Percentiles rank a stretch among this genome's conserved stretches.
Evolutionary conservation across 2,329 filamentous ascomycete species (phyloP).

Genomic region (Colletotrichum camelliae): DNA sequence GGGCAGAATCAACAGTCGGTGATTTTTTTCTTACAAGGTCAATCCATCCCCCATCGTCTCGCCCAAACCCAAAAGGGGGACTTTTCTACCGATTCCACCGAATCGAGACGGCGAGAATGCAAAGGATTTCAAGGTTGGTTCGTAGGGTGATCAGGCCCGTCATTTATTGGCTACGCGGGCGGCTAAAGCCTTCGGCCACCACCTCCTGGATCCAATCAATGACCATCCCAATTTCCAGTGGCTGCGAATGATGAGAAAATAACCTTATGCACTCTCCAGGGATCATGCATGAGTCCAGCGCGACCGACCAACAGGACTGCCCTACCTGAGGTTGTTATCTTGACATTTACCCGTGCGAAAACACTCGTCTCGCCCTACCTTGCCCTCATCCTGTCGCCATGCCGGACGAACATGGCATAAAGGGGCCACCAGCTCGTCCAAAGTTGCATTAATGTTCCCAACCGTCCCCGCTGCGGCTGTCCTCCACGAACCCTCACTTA

Average conservation of each 20-base stretch:
- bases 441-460: not conserved
- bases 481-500: not conserved
- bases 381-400: not conserved
- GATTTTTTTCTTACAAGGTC: not conserved
- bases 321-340: not conserved
- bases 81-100: not conserved
- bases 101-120: not conserved
- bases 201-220: not conserved
- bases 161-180: not conserved
- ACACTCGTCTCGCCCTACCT: not conserved
- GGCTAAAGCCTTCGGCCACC: not conserved
- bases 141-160: not conserved
- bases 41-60: not conserved
- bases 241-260: not conserved
- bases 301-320: not conserved
- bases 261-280: not conserved
- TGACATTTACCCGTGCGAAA: not conserved
- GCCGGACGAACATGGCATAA: not conserved
- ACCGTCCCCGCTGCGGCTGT: not conserved
- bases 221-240: not conserved
- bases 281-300: not conserved
- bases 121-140: not conserved
- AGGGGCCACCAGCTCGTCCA: not conserved
- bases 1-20: not conserved
- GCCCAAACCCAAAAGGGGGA: not conserved